Evolutionary conservation across 2,329 filamentous ascomycete species (phyloP).

Genomic region (Ilyonectria destructans): DNA sequence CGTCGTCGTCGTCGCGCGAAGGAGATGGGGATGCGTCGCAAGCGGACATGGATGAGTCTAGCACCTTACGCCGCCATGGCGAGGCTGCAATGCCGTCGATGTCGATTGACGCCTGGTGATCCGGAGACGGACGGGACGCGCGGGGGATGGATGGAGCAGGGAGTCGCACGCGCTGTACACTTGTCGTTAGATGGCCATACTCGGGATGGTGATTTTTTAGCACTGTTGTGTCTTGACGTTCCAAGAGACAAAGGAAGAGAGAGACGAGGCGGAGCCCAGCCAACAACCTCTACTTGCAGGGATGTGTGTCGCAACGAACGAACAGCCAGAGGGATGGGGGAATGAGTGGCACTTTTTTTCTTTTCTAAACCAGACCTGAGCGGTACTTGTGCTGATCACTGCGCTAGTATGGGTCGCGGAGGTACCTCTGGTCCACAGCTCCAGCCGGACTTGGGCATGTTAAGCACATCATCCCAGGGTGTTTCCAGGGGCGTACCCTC

Average conservation of each 20-base stretch:
- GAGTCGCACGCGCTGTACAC: constrained; percentile 34
- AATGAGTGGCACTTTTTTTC: constrained; percentile 20
- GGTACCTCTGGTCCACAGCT: constrained; percentile 12
- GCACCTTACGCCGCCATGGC: constrained; percentile 50
- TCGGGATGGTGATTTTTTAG: constrained; percentile 23
- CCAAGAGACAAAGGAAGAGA: constrained; percentile 33
- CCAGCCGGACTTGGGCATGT: constrained; percentile 9
- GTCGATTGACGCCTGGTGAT: constrained; percentile 44
- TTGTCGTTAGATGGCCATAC: constrained; percentile 38
- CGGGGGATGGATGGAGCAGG: constrained; percentile 20
- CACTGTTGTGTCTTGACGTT: constrained; percentile 33
- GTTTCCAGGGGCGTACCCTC: constrained; percentile 28
- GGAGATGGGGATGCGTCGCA: constrained; percentile 45
- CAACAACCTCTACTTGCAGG: constrained; percentile 29
- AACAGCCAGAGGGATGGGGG: constrained; percentile 18
- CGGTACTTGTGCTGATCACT: constrained; percentile 19
- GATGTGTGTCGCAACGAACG: constrained; percentile 34
- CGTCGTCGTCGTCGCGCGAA: constrained; percentile 46
- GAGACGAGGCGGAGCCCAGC: constrained; percentile 32
- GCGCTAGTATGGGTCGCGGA: constrained; percentile 10
- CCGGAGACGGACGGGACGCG: constrained; percentile 25
- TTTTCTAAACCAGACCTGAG: constrained; percentile 6
- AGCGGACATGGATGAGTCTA: constrained; percentile 50
- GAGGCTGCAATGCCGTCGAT: constrained; percentile 49
- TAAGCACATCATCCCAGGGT: constrained; percentile 24